These are phyloP conservation scores for Colletotrichum simmondsii DNA, from an alignment of 2,329 filamentous ascomycete species.

Conservation along the genomic window DNA sequence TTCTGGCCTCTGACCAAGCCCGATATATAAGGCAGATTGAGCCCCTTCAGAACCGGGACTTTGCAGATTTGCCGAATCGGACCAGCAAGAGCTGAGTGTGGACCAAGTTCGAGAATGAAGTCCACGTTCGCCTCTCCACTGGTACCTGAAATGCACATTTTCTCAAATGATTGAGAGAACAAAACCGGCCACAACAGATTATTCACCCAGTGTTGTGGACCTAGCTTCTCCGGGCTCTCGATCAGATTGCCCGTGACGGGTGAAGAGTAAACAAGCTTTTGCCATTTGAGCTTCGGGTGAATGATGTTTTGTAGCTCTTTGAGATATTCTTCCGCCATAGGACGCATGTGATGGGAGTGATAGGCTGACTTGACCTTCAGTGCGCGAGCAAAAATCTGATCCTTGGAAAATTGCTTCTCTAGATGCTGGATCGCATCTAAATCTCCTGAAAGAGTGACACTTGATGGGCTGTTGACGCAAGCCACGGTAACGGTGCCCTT, in stretches of 20 bases:
- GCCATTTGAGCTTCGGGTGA: conserved; percentile 38
- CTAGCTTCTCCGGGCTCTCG: conserved; percentile 20
- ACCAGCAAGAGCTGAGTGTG: conserved; percentile 59
- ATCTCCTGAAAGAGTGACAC: conserved; percentile 45
- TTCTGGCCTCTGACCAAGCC: conserved; percentile 1
- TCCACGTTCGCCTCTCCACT: conserved; percentile 35
- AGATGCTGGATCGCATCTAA: conserved; percentile 38
- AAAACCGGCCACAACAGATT: conserved; percentile 9
- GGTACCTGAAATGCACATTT: background rate
- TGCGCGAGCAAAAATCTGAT: conserved; percentile 36
- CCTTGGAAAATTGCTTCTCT: conserved; percentile 14
- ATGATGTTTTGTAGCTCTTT: background rate
- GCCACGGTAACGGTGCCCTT: conserved; percentile 43
- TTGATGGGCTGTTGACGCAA: conserved; percentile 49
- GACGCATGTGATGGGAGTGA: conserved; percentile 51
- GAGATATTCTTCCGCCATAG: conserved; percentile 46
- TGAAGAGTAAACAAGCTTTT: conserved; percentile 37
- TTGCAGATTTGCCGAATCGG: conserved; percentile 62
- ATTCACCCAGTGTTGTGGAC: conserved; percentile 21
- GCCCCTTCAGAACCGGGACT: conserved; percentile 14
- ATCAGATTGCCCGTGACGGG: conserved; percentile 37
- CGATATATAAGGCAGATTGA: background rate
- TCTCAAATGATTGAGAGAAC: conserved; percentile 17
- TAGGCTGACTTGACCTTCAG: conserved; percentile 33
- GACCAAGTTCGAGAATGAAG: conserved; percentile 59